Base-by-base conservation (phyloP, 805 yeast genomes). In the Saccharomyces mikatae region DNA sequence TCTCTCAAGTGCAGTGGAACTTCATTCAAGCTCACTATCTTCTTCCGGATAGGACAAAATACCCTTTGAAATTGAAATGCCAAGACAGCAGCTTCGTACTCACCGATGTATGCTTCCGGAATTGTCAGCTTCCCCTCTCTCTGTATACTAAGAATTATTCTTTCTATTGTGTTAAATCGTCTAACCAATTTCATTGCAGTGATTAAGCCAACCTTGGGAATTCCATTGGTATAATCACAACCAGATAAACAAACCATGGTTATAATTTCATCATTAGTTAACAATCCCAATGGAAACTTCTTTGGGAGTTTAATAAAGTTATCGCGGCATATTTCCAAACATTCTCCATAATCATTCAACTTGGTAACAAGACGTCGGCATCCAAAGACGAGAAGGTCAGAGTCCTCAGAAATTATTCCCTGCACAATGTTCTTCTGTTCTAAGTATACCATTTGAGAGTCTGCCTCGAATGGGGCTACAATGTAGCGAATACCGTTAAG, bases 391-490 rank as follows among this genome's bases (percentile, higher is more conserved):
- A 94, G 73, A 59, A 94, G 75, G 72, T 94, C 99, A 0, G 97
- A 90, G 67, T 94, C 99, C 65, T 94, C 99, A 46, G 96, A 85
- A 8, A 94, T 76, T 4, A 94, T 87, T 0, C 92, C 98, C 57
- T 89, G 86, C 5, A 89, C 92, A 0, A 82, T 52, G 0, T 92
- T 92, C 0, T 71, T 59, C 55, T 81, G 80, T 66, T 92, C 98
- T 47, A 94, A 76, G 63, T 84, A 89, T 9, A 91, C 98, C 86
- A 94, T 81, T 69, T 94, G 99, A 0, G 99, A 86, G 68, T 94
- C 99, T 0, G 99, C 99, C 71, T 94, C 99, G 67, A 89, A 94
- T 0, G 99, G 99, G 0, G 99, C 98, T 8, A 94, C 99, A 6
- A 94, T 80, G 62, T 80, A 92, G 56, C 76, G 79, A 50, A 94